Evolutionary conservation across 1,284 basidiomycete genomes (phyloP), one percentile per base, ranked within the genome.

Genomic region (Anthracocystis panici-leucophaei): DNA sequence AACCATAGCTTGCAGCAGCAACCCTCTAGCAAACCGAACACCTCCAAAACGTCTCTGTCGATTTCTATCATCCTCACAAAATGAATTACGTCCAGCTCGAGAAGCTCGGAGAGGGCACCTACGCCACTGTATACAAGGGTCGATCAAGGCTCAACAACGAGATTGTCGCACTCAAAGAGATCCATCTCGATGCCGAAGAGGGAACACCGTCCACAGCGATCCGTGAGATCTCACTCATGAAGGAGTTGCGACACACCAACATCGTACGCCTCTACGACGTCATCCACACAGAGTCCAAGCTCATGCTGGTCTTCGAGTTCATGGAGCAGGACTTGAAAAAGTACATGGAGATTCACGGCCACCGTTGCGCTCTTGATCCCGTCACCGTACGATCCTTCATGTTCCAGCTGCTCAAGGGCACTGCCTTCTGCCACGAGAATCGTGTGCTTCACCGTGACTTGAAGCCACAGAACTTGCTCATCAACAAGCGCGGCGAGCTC

Each of bases 311-410:
- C 69, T 98, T 99, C 85, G 97, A 99, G 86, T 99, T 91, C 85
- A 97, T 97, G 87, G 97, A 99, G 84, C 92, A 95, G 86, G 97
- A 99, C 87, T 89, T 99, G 61, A 99, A 99, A 87, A 95, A 95
- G 85, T 99, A 98, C 87, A 99, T 99, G 97, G 97, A 99, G 86
- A 92, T 94, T 38, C 92, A 98, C 79, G 97, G 97, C 56, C 94
- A 97, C 76, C 91, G 94, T 65, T 95, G 96, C 63, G 95, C 97
- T 11, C 90, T 99, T 46, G 94, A 96, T 63, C 93, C 94, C 1
- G 89, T 90, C 65, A 95, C 93, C n/a, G 95, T 98, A 73, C 92
- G 94, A 75, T 95, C 91, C 83, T 98, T 97, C 87, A 95, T 94
- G 93, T 97, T 92, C 86, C 95, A 99, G 86, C 90, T 99, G 41